phyloP scores from a whole-genome alignment of 2,329 filamentous ascomycete genomes.

The Aureobasidium sp. region DNA sequence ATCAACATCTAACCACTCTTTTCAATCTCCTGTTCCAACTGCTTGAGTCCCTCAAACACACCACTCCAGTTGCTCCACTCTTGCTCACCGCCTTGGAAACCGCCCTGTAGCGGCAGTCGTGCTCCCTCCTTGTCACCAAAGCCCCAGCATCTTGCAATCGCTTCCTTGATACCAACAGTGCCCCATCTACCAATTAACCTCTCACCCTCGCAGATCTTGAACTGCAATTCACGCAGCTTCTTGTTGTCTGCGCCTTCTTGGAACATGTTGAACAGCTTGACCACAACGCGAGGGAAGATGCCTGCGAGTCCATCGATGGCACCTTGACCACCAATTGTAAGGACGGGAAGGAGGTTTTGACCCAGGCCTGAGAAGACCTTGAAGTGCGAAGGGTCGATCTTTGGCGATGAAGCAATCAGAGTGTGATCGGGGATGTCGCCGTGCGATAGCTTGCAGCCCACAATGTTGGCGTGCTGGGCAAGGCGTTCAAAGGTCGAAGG shows the following conservation, averaged over 20 bases:
- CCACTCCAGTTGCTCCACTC: slow-evolving; percentile 50
- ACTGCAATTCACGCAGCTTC: slow-evolving; percentile 51
- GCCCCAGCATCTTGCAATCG: slow-evolving; percentile 49
- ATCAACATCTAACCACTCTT: slow-evolving; percentile 5
- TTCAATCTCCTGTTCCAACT: slow-evolving; percentile 31
- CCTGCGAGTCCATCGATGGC: slow-evolving; percentile 60
- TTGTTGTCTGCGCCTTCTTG: slow-evolving; percentile 35
- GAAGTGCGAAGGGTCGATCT: slow-evolving; percentile 52
- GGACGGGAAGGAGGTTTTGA: slow-evolving; percentile 55
- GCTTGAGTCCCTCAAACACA: slow-evolving; percentile 36
- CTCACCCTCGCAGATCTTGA: slow-evolving; percentile 52
- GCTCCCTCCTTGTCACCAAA: slow-evolving; percentile 53
- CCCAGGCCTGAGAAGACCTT: slow-evolving; percentile 57
- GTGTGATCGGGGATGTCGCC: slow-evolving; percentile 57
- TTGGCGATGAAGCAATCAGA: slow-evolving; percentile 51
- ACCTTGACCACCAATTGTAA: slow-evolving; percentile 55
- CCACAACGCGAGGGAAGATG: slow-evolving; percentile 55
- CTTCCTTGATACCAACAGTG: slow-evolving; percentile 59
- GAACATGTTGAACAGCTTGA: slow-evolving; percentile 47
- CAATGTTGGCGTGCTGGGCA: slow-evolving; percentile 56
- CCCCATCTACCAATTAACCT: slow-evolving; percentile 54
- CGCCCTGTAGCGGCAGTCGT: slow-evolving; percentile 50
- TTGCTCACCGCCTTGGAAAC: slow-evolving; percentile 48
- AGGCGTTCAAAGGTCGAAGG: slow-evolving; percentile 52
- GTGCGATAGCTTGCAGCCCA: slow-evolving; percentile 62